Evolutionary conservation across 192 early-diverging fungal genomes (phyloP).

Genomic region (Coemansia sp.): DNA sequence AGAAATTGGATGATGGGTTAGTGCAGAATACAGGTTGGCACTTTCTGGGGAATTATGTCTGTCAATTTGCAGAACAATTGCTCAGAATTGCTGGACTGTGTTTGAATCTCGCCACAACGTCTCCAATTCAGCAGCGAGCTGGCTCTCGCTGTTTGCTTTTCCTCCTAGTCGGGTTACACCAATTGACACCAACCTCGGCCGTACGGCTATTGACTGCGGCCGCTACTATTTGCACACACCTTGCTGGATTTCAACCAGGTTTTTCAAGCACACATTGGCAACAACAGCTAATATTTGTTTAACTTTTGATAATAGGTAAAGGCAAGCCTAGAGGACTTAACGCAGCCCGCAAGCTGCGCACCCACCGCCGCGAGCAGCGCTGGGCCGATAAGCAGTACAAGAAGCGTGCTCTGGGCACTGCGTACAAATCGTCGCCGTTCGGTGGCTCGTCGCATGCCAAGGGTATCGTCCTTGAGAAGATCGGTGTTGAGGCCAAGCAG

Average conservation of each 20-base stretch:
- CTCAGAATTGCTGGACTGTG: neutral
- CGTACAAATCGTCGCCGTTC: constrained; percentile 97
- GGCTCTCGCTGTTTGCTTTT: neutral
- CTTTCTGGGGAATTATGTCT: neutral
- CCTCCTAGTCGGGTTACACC: neutral
- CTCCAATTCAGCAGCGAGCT: neutral
- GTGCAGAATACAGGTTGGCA: neutral
- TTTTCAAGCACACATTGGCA: too few species aligned
- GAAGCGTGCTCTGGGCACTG: constrained; percentile 96
- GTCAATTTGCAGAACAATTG: neutral
- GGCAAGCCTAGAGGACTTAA: constrained; percentile 98
- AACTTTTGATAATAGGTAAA: constrained; percentile 38
- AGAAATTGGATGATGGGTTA: neutral
- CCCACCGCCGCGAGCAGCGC: constrained; percentile 94
- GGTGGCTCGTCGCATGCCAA: constrained; percentile 99
- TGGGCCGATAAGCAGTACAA: constrained; percentile 99
- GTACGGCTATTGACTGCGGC: neutral
- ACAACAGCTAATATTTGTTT: neutral
- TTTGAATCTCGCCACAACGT: neutral
- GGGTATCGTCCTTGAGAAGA: constrained; percentile 99
- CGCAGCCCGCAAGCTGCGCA: constrained; percentile 97
- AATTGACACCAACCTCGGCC: neutral
- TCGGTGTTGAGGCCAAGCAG: constrained; percentile 99
- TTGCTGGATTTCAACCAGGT: neutral
- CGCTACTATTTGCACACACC: neutral